Evolutionary conservation across 139 green algal genomes (phyloP), one percentile per base, ranked within the genome.

Genomic region (Micractinium sp.): DNA sequence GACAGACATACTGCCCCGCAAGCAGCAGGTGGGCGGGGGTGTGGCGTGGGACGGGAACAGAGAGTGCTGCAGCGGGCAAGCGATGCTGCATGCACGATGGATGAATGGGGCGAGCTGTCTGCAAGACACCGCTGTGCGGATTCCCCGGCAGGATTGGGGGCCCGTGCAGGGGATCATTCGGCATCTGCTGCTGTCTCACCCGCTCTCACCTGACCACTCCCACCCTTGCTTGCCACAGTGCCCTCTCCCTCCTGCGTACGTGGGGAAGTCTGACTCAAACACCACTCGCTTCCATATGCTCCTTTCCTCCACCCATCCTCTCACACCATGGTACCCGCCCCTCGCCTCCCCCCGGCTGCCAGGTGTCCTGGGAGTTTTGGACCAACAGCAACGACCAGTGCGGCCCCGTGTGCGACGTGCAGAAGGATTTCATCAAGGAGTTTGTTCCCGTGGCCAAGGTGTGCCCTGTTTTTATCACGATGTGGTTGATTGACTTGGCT

Each of bases 321-420:
- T 47, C 1, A 19, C 56, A 31, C 35, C 67, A 18, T 41, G 3
- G n/a, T n/a, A 13, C 31, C 47, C 29, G 74, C 56, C 18, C 75
- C 18, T 3, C 38, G 0, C 63, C 27, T 36, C 29, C 0, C 36
- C 31, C 29, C 36, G 0, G 33, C 35, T 36, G 1, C 23, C 92
- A 96, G 93, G 95, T 99, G 25, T 74, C 89, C 15, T 99, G 97
- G 95, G 97, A 99, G 95, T 96, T 99, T 73, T 99, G 97, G 97
- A 97, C 93, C 69, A 98, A 97, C 91, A 95, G 74, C 88, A 98
- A 98, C 85, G 95, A 98, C 89, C 80, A 90, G 66, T 99, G 97
- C 88, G 96, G 97, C 5, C 25, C 85, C 13, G 92, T 94, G 23
- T 99, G 97, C 90, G 92, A 97, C 74, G 84, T 94, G 82, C 96